These are phyloP conservation scores for Umbilicus rupestris DNA, from an alignment of 164 flowering plant genomes.

Conservation along the genomic window DNA sequence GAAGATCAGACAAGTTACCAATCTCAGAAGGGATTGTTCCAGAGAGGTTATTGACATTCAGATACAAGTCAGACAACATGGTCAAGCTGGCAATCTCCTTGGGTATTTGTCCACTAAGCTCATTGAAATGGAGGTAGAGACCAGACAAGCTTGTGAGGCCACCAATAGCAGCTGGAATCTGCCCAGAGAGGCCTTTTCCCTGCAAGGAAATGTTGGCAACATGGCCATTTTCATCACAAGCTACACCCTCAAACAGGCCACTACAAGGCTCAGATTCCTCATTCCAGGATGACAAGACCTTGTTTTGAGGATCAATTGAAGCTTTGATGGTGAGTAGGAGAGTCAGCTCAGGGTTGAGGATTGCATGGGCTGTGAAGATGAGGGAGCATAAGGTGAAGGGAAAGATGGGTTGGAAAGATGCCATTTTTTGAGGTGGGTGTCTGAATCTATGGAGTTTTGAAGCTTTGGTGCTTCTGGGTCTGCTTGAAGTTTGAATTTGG, in stretches of 20 bases:
- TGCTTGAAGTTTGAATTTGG: too few species aligned
- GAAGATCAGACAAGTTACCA: constrained; percentile 63
- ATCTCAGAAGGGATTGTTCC: constrained; percentile 63
- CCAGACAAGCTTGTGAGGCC: constrained; percentile 72
- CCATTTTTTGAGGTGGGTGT: too few species aligned
- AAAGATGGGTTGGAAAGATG: too few species aligned
- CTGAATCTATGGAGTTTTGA: too few species aligned
- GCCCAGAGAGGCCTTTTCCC: constrained; percentile 73
- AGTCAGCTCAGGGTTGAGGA: constrained; percentile 25
- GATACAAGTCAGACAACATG: constrained; percentile 72
- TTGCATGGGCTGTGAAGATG: too few species aligned
- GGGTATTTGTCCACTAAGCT: constrained; percentile 69
- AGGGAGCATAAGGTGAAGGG: too few species aligned
- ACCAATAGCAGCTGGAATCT: constrained; percentile 52
- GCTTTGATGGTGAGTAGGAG: constrained; percentile 59
- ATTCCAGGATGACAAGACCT: constrained; percentile 61
- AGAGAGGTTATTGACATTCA: constrained; percentile 71
- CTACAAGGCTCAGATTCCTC: constrained; percentile 40
- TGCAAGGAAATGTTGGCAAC: constrained; percentile 81
- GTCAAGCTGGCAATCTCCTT: constrained; percentile 52
- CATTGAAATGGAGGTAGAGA: constrained; percentile 78
- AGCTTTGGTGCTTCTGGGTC: too few species aligned
- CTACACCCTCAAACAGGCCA: constrained; percentile 69
- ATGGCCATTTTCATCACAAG: constrained; percentile 57
- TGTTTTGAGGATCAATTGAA: constrained; percentile 54